Base-by-base conservation (phyloP, 768 basidiomycete genomes). In the Amanita rubescens region DNA sequence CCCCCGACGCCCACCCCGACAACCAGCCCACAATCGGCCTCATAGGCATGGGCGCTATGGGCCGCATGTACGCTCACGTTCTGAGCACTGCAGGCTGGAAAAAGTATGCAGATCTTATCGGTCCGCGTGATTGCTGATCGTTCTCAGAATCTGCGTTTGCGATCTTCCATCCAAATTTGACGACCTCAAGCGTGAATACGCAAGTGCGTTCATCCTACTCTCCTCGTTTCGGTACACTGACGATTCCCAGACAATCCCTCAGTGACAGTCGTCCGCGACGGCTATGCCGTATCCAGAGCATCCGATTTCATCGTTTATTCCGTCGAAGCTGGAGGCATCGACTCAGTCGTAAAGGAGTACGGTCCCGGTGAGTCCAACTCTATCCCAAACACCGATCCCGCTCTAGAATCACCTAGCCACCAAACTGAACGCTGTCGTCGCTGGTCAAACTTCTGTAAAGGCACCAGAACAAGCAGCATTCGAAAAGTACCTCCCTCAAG, bases 41-140 rank as follows among this genome's bases (percentile, higher is more conserved):
- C 49, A 96, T 96, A 57, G 94, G 95, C 2, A 96, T 97, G 94
- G 94, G 94, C 0, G 90, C 89, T 47, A 98, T 98, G 95, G 95
- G 95, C 2, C 75, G 73, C 63, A 92, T 98, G 93, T 98, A 97
- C 65, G 92, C 93, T 0, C 77, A 75, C 15, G 65, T 73, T n/a
- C 74, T 99, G 22, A 79, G 84, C 10, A 73, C 75, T 5, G 93
- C 85, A 9, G 94, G 95, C 1, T 93, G 91, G 85, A 80, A 84
- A 68, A 87, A 82, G 94, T 93, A 57, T 49, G 63, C 57, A 39
- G 9, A 4, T 1, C 10, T 11, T 35, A 8, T 55, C 47, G 55
- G 43, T 52, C 41, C 30, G 34, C 41, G 24, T 55, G 54, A 44
- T 50, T 53, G 49, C 46, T 51, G 20, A 44, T 20, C 33, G 3